These are phyloP conservation scores for Nowakowskiella sp. DNA, from an alignment of 192 early-diverging fungal species.

Conservation along the genomic window DNA sequence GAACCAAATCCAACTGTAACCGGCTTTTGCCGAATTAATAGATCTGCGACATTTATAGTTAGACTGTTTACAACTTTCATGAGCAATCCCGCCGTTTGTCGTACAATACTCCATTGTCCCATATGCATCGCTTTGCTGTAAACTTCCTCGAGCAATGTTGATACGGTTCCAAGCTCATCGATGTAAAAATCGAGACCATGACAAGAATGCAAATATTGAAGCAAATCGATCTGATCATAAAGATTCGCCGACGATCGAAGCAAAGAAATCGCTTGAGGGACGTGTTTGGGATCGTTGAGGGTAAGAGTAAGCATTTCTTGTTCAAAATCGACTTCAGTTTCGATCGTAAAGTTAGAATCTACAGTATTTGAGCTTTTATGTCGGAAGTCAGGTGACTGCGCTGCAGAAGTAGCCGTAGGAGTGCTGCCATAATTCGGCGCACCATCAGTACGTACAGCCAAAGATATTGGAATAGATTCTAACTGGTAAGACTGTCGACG, in stretches of 20 bases:
- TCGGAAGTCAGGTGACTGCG: neutral
- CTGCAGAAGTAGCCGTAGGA: neutral
- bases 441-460: too few relatives aligned
- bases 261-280: conserved; percentile 49
- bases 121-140: conserved; percentile 68
- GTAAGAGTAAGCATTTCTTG: conserved; percentile 48
- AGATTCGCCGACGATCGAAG: conserved; percentile 59
- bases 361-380: neutral
- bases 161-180: conserved; percentile 43
- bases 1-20: conserved; percentile 65
- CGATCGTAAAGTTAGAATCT: neutral
- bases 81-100: conserved; percentile 68
- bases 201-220: conserved; percentile 71
- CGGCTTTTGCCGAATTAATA: conserved; percentile 69
- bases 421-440: neutral
- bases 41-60: conserved; percentile 71
- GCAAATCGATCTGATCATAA: conserved; percentile 72
- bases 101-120: conserved; percentile 72
- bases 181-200: conserved; percentile 44
- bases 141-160: conserved; percentile 68
- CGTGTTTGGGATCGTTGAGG: conserved; percentile 54
- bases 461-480: too few relatives aligned
- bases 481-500: too few relatives aligned
- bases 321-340: neutral
- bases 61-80: conserved; percentile 66